Evolutionary conservation across 495 filamentous ascomycete species (phyloP).

Genomic region (Staphylotrichum tortipilum): DNA sequence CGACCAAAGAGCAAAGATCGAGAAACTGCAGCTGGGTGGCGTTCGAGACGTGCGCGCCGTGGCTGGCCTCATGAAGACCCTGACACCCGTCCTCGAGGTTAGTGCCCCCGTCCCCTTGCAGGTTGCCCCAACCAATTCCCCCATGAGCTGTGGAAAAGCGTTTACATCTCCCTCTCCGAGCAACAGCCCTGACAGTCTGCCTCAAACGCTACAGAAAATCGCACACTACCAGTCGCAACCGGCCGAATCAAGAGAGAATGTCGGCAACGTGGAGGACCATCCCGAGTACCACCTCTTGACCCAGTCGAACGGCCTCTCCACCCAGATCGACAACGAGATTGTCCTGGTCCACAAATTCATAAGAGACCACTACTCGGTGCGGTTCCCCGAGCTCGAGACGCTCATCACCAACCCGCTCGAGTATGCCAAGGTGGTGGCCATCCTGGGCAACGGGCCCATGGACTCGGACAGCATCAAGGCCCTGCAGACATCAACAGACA

Average conservation of each 20-base stretch:
- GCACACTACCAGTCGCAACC: slow-evolving; percentile 61
- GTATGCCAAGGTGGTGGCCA: slow-evolving; percentile 91
- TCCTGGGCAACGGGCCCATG: slow-evolving; percentile 87
- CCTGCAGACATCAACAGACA: slow-evolving; percentile 61
- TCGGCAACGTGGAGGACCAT: slow-evolving; percentile 75
- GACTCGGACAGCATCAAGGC: slow-evolving; percentile 73
- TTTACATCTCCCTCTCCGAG: slow-evolving; percentile 41
- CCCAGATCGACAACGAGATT: slow-evolving; percentile 84
- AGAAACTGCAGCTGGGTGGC: slow-evolving; percentile 66
- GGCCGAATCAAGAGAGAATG: slow-evolving; percentile 48
- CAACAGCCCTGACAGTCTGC: slow-evolving; percentile 52
- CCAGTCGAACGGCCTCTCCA: slow-evolving; percentile 75
- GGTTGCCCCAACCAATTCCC: slow-evolving; percentile 2
- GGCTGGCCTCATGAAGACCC: slow-evolving; percentile 63
- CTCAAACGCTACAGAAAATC: slow-evolving; percentile 58
- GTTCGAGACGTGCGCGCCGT: slow-evolving; percentile 69
- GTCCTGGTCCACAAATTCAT: slow-evolving; percentile 91
- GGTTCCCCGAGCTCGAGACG: slow-evolving; percentile 94
- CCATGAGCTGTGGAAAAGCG: slow-evolving; percentile 24
- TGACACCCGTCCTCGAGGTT: slow-evolving; percentile 72
- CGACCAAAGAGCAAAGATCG: slow-evolving; percentile 61
- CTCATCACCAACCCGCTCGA: slow-evolving; percentile 86
- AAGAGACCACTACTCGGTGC: slow-evolving; percentile 85
- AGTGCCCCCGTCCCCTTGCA: slow-evolving; percentile 32
- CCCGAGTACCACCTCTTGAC: slow-evolving; percentile 79